Conservation (phyloP, 179 eudicot species). For the Monotropa hypopitys region DNA sequence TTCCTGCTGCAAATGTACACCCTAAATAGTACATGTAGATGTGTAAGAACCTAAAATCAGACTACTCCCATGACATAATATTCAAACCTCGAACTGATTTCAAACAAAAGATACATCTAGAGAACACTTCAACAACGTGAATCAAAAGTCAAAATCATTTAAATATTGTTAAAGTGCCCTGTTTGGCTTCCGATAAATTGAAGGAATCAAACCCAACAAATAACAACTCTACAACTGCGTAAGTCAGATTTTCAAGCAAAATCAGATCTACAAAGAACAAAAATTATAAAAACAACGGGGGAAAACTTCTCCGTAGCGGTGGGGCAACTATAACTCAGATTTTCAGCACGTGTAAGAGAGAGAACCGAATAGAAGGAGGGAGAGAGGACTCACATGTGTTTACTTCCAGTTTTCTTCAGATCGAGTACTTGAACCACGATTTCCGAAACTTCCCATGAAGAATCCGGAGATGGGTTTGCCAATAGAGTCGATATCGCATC, state of each 20-base stretch:
- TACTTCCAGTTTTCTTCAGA: conserved; percentile 50
- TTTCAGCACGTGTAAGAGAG: neutral
- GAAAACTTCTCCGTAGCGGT: neutral
- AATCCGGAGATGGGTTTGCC: conserved; percentile 68
- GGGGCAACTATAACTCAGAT: neutral
- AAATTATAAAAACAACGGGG: neutral
- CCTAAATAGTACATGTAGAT: neutral
- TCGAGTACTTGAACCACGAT: conserved; percentile 71
- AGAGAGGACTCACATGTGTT: conserved; percentile 32
- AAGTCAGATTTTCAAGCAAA: neutral
- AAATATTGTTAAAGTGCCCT: neutral
- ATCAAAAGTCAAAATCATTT: neutral
- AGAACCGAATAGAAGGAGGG: neutral
- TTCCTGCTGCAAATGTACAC: neutral
- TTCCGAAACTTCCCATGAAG: conserved; percentile 34
- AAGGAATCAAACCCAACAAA: neutral
- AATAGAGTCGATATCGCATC: conserved; percentile 50
- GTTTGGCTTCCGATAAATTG: neutral
- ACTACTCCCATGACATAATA: neutral
- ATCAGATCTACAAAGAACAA: neutral
- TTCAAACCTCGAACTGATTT: neutral
- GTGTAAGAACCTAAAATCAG: neutral
- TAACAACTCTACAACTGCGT: neutral
- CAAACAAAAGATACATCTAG: neutral
- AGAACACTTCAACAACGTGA: neutral